Percentiles rank a stretch among this genome's conserved stretches.
These are phyloP conservation scores for Colletotrichum sp. DNA, from an alignment of 2,329 filamentous ascomycete genomes.

Conservation along the genomic window DNA sequence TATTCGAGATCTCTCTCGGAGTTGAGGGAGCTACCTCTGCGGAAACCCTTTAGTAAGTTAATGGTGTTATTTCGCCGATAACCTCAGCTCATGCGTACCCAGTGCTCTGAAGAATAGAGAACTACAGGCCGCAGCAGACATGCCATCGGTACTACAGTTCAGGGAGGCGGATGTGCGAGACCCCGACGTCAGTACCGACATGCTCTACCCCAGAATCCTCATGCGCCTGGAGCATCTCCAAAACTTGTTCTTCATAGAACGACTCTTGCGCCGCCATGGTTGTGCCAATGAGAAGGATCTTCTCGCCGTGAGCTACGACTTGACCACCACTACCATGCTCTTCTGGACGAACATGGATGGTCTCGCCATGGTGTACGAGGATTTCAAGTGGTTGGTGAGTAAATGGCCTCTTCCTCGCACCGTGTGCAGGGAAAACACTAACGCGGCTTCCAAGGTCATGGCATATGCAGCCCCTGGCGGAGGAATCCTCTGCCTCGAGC, in stretches of 20 bases:
- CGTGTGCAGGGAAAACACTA: background rate
- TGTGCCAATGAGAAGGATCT: slow-evolving; percentile 41
- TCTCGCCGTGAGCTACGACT: slow-evolving; percentile 50
- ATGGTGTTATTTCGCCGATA: rapidly evolving
- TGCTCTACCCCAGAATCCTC: slow-evolving; percentile 49
- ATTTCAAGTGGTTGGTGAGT: slow-evolving; percentile 55
- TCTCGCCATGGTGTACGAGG: slow-evolving; percentile 41
- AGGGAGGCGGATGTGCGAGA: slow-evolving; percentile 41
- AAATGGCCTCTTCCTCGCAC: background rate
- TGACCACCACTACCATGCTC: slow-evolving; percentile 49
- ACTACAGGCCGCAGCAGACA: slow-evolving; percentile 33
- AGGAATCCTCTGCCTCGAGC: slow-evolving; percentile 55
- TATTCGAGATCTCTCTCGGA: slow-evolving; percentile 61
- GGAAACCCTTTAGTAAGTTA: background rate
- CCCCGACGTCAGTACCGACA: slow-evolving; percentile 27
- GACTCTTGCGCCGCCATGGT: slow-evolving; percentile 54
- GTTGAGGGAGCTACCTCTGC: slow-evolving; percentile 31
- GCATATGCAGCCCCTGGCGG: slow-evolving; percentile 53
- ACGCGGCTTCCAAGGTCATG: slow-evolving; percentile 44
- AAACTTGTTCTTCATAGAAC: slow-evolving; percentile 63
- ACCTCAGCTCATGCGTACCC: background rate
- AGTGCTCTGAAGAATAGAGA: slow-evolving; percentile 41
- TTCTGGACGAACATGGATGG: slow-evolving; percentile 56
- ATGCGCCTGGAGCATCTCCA: slow-evolving; percentile 56
- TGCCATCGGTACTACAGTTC: slow-evolving; percentile 42